Evolutionary conservation across 2,329 filamentous ascomycete species (phyloP), one percentile per base, ranked within the genome.

Genomic region (Colletotrichum simmondsii): DNA sequence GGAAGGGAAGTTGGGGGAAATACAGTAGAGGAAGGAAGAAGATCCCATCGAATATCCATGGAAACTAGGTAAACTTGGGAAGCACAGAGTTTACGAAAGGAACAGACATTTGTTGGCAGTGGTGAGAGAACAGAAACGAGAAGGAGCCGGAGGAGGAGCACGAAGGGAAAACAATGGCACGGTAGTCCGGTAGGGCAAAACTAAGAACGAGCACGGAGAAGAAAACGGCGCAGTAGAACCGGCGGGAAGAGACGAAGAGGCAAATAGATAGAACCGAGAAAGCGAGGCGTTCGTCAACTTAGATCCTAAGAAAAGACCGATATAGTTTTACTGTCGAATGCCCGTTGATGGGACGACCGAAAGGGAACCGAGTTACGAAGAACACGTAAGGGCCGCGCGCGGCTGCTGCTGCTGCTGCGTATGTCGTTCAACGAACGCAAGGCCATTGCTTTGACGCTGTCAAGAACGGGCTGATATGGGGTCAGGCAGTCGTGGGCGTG

Each of bases 261-360:
- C n/a, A n/a, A n/a, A n/a, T n/a, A n/a, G n/a, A n/a, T n/a, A n/a
- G n/a, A n/a, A 19, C 14, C 37, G 37, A 42, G 37, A 42, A 16
- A 42, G 37, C 37, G 37, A 42, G 12, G 37, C 37, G 37, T 42
- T 16, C 5, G 14, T 42, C 42, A n/a, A 49, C 37, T 42, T 19
- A 3, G 37, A 46, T 7, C 5, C 14, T 19, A 8, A 46, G 4
- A 46, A 37, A 14, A 28, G 32, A 37, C 49, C 62, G 52, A 65
- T 32, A 30, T 57, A 53, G 52, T 65, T 57, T 28, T 19, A 24
- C 16, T 14, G 16, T 42, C 7, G 19, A 22, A 72, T 72, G 70
- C 70, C 70, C 70, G 70, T 72, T 68, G 70, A 72, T 64, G 37
- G 70, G 70, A 72, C 70, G 70, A 72, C 70, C 70, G 70, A 49